Base-by-base conservation (phyloP, 345 rosid species). In the Rhodomyrtus tomentosa region DNA sequence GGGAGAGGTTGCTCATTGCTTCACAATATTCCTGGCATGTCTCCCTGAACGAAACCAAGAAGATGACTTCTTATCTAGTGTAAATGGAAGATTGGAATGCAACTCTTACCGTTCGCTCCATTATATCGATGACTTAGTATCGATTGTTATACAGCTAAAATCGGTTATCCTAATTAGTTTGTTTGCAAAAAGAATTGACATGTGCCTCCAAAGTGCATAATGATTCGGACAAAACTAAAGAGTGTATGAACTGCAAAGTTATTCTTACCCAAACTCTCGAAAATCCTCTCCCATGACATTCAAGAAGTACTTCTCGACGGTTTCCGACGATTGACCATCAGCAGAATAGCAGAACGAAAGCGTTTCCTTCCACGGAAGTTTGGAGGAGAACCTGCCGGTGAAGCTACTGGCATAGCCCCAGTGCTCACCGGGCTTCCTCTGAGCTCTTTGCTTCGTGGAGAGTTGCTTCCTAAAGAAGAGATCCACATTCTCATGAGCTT, bases 331-430 rank as follows among this genome's bases (percentile, higher is more conserved):
- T 25, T 72, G 49, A 21, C 83, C 72, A 55, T 89, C 93, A 0
- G 88, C 93, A 2, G 88, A 90, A 81, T 89, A 93, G 48, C 87
- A 81, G 89, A 96, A 93, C 53, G 99, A 93, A 15, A 96, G 89
- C 1, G 99, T 96, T 87, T 96, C 99, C 81, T 96, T 96, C 99
- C 98, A 96, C 0, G 99, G 99, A 84, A 96, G 94, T 86, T 93
- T 96, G 21, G 93, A 90, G 29, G 93, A 87, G 85, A 91, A 96
- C 85, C 99, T 92, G 20, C 97, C 95, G 25, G 94, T 92, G 85
- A 94, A 96, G 87, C 98, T 96, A 85, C 96, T 95, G 20, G 98
- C 94, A 40, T 95, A 96, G 45, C 99, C 99, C 18, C 92, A 92
- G 84, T 79, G 82, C 42, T 95, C 94, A 2, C 98, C 99, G 32